Evolutionary conservation across 2,329 filamentous ascomycete species (phyloP).

Genomic region (Fusarium dlaminii): DNA sequence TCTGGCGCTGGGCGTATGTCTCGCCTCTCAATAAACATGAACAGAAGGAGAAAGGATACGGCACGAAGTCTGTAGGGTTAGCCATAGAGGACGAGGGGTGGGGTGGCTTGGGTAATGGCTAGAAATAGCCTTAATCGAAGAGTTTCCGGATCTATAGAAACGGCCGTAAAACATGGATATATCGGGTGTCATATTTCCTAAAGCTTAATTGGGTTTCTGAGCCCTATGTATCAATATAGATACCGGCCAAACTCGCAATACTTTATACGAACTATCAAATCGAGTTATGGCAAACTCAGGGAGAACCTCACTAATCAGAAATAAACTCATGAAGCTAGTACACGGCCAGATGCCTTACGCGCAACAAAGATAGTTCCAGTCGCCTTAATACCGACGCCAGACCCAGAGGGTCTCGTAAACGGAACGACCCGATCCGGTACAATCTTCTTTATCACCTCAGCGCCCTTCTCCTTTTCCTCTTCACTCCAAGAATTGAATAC

Average conservation of each 20-base stretch:
- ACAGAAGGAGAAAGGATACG: no score
- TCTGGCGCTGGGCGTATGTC: no score
- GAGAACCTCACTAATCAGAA: accelerated
- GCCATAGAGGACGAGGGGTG: not conserved
- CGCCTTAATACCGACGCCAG: not conserved
- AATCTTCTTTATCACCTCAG: not conserved
- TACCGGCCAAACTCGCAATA: not conserved
- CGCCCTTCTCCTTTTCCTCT: not conserved
- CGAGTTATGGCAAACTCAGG: accelerated
- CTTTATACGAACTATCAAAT: accelerated
- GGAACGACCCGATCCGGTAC: not conserved
- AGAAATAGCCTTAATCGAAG: not conserved
- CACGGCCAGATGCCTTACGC: accelerated
- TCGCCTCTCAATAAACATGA: no score
- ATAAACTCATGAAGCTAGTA: not conserved
- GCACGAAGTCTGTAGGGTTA: no score
- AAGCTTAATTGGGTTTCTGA: accelerated
- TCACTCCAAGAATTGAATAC: not conserved
- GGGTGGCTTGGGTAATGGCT: not conserved
- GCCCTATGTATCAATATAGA: not conserved
- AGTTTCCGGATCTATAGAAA: not conserved
- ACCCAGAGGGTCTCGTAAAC: not conserved
- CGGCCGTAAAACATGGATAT: not conserved
- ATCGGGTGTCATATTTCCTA: not conserved
- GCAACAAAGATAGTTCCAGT: not conserved